phyloP scores from a whole-genome alignment of 2,329 filamentous ascomycete genomes.

The Ciborinia camelliae region DNA sequence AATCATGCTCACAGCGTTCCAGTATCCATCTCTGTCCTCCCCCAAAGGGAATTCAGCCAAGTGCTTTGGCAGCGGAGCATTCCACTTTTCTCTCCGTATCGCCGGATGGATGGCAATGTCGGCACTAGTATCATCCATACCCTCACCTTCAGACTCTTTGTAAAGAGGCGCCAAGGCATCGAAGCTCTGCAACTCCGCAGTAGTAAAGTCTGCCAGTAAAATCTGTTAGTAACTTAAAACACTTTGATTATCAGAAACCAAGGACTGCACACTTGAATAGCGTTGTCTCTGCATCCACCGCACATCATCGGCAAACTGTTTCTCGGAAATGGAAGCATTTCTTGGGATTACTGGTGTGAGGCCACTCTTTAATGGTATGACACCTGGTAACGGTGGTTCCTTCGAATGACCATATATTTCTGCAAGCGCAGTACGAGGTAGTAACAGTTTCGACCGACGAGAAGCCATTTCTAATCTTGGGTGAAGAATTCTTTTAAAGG shows the following conservation, averaged over 20 bases:
- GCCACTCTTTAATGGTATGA: slow-evolving; percentile 16
- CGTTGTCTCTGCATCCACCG: background rate
- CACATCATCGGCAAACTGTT: slow-evolving; percentile 2
- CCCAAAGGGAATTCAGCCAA: slow-evolving; percentile 18
- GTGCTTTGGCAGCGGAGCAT: slow-evolving; percentile 10
- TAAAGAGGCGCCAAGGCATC: slow-evolving; percentile 1
- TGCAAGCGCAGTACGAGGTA: slow-evolving; percentile 10
- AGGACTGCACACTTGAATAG: background rate
- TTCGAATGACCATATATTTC: slow-evolving; percentile 3
- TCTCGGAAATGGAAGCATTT: background rate
- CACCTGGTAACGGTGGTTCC: background rate
- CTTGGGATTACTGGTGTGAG: slow-evolving; percentile 12
- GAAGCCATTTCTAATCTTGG: background rate
- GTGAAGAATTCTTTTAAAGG: background rate
- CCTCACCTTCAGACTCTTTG: background rate
- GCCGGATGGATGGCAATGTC: slow-evolving; percentile 18
- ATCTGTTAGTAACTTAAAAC: background rate
- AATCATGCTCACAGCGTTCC: slow-evolving; percentile 17
- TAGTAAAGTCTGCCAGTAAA: background rate
- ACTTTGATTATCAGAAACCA: background rate
- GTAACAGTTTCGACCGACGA: background rate
- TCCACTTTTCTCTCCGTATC: slow-evolving; percentile 16
- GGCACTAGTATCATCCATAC: background rate
- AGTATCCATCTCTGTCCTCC: slow-evolving; percentile 18
- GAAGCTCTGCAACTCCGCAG: slow-evolving; percentile 10